Base-by-base conservation (phyloP, 495 filamentous ascomycete genomes). In the Sordaria brevicollis region DNA sequence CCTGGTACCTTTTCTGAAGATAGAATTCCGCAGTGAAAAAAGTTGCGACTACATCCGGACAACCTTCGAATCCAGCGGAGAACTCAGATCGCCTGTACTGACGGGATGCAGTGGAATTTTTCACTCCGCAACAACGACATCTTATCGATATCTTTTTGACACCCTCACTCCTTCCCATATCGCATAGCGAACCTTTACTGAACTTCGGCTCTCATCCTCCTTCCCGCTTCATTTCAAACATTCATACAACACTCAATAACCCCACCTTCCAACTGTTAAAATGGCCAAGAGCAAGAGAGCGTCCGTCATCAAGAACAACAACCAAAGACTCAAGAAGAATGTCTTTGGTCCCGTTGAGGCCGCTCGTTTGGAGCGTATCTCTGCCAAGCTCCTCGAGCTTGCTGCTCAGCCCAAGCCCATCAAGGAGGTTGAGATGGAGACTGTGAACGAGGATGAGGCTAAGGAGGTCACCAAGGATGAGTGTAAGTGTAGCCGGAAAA, bases 281-380 rank as follows among this genome's bases (percentile, higher is more conserved):
- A 97, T 97, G 93, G 93, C 93, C 3, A 96, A 95, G 75, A 89
- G 91, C 76, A 80, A 89, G 65, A 85, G 93, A 74, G 84, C 93
- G 43, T 93, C 90, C 73, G 81, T 84, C 66, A 86, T 85, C 72
- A 96, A 97, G 84, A 82, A 86, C 73, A 94, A 97, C 81, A 90
- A 90, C 76, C 84, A 86, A 69, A 88, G 84, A 68, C 84, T 97
- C 62, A 92, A 93, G 79, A 82, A 85, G 68, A 89, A 84, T 67
- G 88, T 97, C 70, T 96, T 96, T 77, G 90, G 88, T 0, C 93
- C 93, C 10, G 86, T 89, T 54, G 92, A 93, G 74, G 78, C 84
- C 74, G 93, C 90, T 39, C 86, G 93, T 67, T 89, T 87, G 54
- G 88, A 91, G 78, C 87, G 93, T 73, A 86, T 97, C 17, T 91